A percentile compares a stretch with the other conserved stretches of the same genome.
Evolutionary conservation across 176 grass and related monocot species (phyloP).

Genomic region (Eleusine coracana): DNA sequence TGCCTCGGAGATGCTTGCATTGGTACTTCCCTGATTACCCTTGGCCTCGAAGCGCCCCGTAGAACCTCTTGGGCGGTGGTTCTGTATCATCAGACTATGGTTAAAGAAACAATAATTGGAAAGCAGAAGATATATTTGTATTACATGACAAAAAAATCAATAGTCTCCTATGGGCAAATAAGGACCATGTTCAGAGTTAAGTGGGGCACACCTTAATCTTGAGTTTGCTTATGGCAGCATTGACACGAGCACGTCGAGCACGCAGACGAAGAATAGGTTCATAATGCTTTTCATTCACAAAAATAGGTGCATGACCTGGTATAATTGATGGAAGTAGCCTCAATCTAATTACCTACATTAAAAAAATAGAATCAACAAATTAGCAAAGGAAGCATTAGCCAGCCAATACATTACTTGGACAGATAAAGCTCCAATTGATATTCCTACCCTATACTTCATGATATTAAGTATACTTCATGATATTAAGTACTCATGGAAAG

Average conservation of each 20-base stretch:
- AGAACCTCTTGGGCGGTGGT: background rate
- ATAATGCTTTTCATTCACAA: conserved; percentile 64
- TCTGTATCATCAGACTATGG: conserved; percentile 38
- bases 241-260: conserved; percentile 31
- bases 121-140: background rate
- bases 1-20: background rate
- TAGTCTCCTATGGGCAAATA: background rate
- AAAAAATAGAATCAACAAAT: conserved; percentile 6
- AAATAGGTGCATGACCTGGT: conserved; percentile 43
- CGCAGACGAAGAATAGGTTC: conserved; percentile 62
- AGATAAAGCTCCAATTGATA: conserved; percentile 1
- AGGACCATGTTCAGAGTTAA: background rate
- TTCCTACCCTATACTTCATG: background rate
- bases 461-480: background rate
- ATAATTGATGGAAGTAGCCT: conserved; percentile 48
- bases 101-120: background rate
- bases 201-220: conserved; percentile 50
- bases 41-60: background rate
- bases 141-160: background rate
- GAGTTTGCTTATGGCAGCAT: conserved; percentile 29
- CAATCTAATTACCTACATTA: conserved; percentile 40
- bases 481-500: background rate
- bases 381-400: background rate
- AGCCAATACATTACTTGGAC: background rate
- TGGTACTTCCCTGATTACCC: background rate